phyloP scores from a whole-genome alignment of 1,139 yeast species.

The Debaryomyces sp. region DNA sequence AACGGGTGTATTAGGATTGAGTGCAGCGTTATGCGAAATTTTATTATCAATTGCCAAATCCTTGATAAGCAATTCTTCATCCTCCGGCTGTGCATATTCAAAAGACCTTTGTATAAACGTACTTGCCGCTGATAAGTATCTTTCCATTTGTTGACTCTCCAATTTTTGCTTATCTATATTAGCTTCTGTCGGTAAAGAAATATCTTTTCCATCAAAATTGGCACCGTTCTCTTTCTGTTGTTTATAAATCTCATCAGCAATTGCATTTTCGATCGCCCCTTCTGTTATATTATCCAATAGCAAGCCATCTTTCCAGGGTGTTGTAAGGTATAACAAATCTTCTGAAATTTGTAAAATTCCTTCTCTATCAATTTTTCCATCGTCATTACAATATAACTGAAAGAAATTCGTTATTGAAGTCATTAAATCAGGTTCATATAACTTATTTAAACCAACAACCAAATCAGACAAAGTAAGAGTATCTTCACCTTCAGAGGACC shows the following conservation, averaged over 20 bases:
- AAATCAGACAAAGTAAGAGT: constrained; percentile 70
- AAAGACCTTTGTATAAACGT: constrained; percentile 85
- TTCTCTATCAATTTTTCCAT: constrained; percentile 72
- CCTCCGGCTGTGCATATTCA: constrained; percentile 80
- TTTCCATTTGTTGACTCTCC: constrained; percentile 70
- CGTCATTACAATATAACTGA: constrained; percentile 68
- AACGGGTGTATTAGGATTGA: constrained; percentile 79
- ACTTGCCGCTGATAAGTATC: constrained; percentile 87
- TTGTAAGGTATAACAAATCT: constrained; percentile 77
- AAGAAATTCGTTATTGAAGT: constrained; percentile 78
- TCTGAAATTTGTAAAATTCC: constrained; percentile 84
- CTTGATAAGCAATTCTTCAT: constrained; percentile 47
- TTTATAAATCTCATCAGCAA: constrained; percentile 60
- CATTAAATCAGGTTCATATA: constrained; percentile 77
- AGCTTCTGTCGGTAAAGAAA: constrained; percentile 59
- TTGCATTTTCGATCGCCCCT: constrained; percentile 60
- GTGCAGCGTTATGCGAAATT: constrained; percentile 67
- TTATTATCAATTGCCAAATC: constrained; percentile 42
- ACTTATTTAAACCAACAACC: constrained; percentile 68
- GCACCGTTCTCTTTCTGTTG: constrained; percentile 25
- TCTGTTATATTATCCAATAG: constrained; percentile 63
- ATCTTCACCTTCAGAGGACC: constrained; percentile 63
- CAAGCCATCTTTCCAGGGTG: constrained; percentile 78
- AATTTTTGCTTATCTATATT: constrained; percentile 64
- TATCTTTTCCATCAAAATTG: constrained; percentile 28